Conservation (phyloP, 352 stramenopile genomes). For the Thalassiosira oceanica region DNA sequence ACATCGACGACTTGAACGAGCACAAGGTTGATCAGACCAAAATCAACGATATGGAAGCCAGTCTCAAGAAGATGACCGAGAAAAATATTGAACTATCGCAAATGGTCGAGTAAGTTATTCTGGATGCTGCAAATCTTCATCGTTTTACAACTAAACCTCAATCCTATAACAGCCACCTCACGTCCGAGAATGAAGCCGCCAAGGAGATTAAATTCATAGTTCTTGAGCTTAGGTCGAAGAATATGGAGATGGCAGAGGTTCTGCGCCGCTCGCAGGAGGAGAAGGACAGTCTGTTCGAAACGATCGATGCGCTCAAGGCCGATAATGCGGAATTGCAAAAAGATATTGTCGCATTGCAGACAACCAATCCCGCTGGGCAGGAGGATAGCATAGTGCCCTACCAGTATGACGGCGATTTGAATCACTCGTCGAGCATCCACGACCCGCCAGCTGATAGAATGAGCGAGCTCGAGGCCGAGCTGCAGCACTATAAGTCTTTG, state of each 20-base stretch:
- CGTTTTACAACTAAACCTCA: no score
- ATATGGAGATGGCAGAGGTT: constrained; percentile 19
- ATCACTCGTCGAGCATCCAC: no score
- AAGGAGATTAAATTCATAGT: constrained; percentile 11
- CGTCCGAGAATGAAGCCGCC: constrained; percentile 14
- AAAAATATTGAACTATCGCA: constrained; percentile 16
- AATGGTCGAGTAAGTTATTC: no score
- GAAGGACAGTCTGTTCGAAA: constrained; percentile 7
- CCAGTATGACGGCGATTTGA: no score
- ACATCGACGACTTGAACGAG: background rate
- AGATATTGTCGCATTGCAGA: background rate
- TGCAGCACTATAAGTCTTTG: constrained; percentile 22
- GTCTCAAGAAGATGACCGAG: constrained; percentile 2
- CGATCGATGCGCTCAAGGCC: constrained; percentile 15
- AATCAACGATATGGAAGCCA: constrained; percentile 6
- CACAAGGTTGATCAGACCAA: constrained; percentile 7
- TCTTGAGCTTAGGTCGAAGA: constrained; percentile 17
- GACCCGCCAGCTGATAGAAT: no score
- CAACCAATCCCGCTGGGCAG: no score
- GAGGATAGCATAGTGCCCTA: no score
- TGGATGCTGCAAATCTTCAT: no score
- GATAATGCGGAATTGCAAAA: constrained; percentile 21
- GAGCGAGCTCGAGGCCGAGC: background rate
- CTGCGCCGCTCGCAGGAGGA: constrained; percentile 9
- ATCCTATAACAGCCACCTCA: no score